Evolutionary conservation across 441 rosid genomes (phyloP).

Genomic region (Adansonia madagascariensis): DNA sequence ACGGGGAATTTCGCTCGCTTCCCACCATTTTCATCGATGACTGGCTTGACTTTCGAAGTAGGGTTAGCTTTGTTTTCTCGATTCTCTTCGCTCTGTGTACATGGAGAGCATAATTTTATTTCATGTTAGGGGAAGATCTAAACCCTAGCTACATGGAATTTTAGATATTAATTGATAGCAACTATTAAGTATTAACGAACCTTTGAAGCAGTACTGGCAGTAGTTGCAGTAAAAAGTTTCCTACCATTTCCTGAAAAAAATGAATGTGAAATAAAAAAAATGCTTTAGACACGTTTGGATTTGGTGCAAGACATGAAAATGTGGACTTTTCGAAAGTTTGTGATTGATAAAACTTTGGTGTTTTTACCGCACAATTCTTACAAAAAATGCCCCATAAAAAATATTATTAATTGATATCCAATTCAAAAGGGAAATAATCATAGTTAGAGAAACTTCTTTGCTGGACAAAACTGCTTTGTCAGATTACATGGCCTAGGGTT

Average conservation of each 20-base stretch:
- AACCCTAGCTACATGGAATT: conserved; percentile 18
- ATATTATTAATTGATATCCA: background rate
- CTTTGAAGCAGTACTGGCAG: conserved; percentile 31
- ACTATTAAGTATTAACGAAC: conserved; percentile 23
- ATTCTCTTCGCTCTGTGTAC: conserved; percentile 36
- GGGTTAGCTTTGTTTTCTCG: conserved; percentile 29
- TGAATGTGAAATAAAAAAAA: conserved; percentile 10
- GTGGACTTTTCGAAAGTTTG: background rate
- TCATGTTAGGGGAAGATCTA: background rate
- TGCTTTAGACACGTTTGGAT: conserved; percentile 12
- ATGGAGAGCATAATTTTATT: conserved; percentile 16
- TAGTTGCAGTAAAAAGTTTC: conserved; percentile 37
- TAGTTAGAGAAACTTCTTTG: conserved; percentile 16
- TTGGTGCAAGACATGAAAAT: background rate
- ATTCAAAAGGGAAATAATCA: background rate
- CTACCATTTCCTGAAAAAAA: conserved; percentile 45
- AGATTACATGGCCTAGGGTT: conserved; percentile 33
- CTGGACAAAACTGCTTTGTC: conserved; percentile 11
- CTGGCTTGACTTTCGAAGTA: conserved; percentile 21
- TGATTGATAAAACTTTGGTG: background rate
- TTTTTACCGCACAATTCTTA: background rate
- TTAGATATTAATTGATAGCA: background rate
- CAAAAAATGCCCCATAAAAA: background rate
- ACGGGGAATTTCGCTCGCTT: conserved; percentile 19
- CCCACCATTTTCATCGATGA: conserved; percentile 17